phyloP scores from a whole-genome alignment of 2,329 filamentous ascomycete species.

The Sporothrix schenckii region DNA sequence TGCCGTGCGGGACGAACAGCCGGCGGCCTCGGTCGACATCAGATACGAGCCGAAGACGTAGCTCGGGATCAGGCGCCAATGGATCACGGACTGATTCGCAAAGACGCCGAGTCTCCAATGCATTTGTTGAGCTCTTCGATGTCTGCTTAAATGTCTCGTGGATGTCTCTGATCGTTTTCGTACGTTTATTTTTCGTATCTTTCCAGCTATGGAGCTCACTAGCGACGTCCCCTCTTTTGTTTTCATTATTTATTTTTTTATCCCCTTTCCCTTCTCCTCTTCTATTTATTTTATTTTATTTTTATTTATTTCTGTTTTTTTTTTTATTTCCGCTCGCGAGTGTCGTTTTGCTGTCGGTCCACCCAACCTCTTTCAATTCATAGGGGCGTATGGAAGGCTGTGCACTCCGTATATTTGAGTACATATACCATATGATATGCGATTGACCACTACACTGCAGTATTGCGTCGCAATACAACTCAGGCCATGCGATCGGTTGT shows the following conservation, averaged over 20 bases:
- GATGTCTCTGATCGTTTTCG: no score
- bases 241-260: background rate
- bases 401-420: constrained; percentile 14
- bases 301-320: background rate
- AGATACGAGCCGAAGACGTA: constrained; percentile 1
- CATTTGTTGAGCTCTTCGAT: background rate
- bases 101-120: background rate
- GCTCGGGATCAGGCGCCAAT: constrained; percentile 5
- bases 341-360: background rate
- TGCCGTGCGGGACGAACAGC: constrained; percentile 8
- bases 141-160: background rate
- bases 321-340: background rate
- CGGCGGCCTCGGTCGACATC: constrained; percentile 8
- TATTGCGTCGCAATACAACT: constrained; percentile 13
- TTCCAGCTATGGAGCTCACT: background rate
- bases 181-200: background rate
- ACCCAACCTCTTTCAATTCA: background rate
- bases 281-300: no score
- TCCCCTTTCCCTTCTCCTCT: no score
- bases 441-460: background rate
- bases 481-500: background rate
- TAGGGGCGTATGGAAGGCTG: background rate
- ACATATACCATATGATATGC: background rate
- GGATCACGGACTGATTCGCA: background rate
- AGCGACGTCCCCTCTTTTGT: background rate